phyloP scores from a whole-genome alignment of 495 filamentous ascomycete genomes.

The Lepidopterella palustris region DNA sequence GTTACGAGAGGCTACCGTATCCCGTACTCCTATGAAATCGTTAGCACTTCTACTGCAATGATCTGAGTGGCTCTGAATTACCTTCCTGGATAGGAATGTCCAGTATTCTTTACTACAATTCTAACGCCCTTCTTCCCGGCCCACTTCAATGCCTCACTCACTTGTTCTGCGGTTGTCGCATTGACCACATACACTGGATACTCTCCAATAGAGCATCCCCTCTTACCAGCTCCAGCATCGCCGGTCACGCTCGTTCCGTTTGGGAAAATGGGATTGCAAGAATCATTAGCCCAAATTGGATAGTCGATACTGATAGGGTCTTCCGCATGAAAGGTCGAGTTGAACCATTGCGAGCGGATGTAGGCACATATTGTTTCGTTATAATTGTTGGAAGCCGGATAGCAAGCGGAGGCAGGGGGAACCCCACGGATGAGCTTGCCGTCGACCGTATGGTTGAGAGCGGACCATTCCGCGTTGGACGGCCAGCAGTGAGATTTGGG shows the following conservation, averaged over 20 bases:
- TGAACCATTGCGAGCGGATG: slow-evolving; percentile 24
- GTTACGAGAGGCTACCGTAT: slow-evolving; percentile 16
- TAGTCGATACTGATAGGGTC: slow-evolving; percentile 25
- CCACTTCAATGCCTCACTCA: slow-evolving; percentile 56
- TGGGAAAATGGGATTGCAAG: slow-evolving; percentile 23
- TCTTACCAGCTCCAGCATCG: slow-evolving; percentile 12
- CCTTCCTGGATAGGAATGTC: slow-evolving; percentile 41
- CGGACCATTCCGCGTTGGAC: slow-evolving; percentile 9
- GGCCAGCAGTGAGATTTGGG: slow-evolving; percentile 23
- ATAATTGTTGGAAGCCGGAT: slow-evolving; percentile 14
- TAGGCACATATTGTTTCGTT: slow-evolving; percentile 11
- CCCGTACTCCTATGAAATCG: slow-evolving; percentile 13
- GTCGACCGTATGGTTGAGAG: slow-evolving; percentile 17
- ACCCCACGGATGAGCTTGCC: slow-evolving; percentile 15
- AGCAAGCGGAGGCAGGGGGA: slow-evolving; percentile 24
- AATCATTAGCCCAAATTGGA: slow-evolving; percentile 24
- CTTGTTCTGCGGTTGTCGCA: slow-evolving; percentile 48
- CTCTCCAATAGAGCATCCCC: slow-evolving; percentile 48
- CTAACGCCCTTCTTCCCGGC: slow-evolving; percentile 53
- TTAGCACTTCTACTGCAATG: not conserved
- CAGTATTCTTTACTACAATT: slow-evolving; percentile 64
- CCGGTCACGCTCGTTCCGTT: slow-evolving; percentile 26
- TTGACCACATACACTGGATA: slow-evolving; percentile 57
- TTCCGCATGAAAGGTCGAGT: slow-evolving; percentile 21
- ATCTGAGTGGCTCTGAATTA: not conserved